Percentiles rank a stretch among this genome's conserved stretches.
phyloP scores from a whole-genome alignment of 768 basidiomycete genomes.

The Fibroporia radiculosa region DNA sequence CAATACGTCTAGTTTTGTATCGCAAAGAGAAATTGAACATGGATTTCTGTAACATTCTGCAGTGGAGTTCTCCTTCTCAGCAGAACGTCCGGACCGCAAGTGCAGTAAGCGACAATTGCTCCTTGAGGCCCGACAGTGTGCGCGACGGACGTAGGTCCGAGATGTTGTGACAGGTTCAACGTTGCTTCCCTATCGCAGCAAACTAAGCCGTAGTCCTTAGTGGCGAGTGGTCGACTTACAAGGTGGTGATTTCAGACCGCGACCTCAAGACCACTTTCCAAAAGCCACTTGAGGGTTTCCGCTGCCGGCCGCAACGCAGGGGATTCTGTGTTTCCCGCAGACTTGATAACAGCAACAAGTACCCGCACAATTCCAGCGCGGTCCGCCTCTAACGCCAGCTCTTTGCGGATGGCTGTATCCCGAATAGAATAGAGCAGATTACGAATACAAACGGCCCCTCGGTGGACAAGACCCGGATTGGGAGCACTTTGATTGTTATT shows the following conservation, averaged over 20 bases:
- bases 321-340: conserved; percentile 26
- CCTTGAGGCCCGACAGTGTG: too few species aligned
- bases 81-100: too few species aligned
- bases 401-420: conserved; percentile 29
- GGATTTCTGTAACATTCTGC: too few species aligned
- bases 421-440: conserved; percentile 51
- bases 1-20: too few species aligned
- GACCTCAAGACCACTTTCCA: conserved; percentile 21
- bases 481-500: conserved; percentile 25
- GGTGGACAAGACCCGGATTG: conserved; percentile 63
- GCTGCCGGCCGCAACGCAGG: conserved; percentile 39
- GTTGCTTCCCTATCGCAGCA: too few species aligned
- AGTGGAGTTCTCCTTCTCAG: too few species aligned
- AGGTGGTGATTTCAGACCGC: conserved; percentile 9
- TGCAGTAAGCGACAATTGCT: too few species aligned
- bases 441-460: conserved; percentile 67
- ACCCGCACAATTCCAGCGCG: conserved; percentile 45
- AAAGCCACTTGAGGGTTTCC: conserved; percentile 40
- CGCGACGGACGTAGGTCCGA: too few species aligned
- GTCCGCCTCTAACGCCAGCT: conserved; percentile 43
- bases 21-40: too few species aligned
- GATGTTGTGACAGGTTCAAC: too few species aligned
- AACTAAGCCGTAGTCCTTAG: too few species aligned
- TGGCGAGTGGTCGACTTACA: too few species aligned
- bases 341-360: conserved; percentile 43